Evolutionary conservation across 164 flowering plant species (phyloP), one percentile per base, ranked within the genome.

Genomic region (Chloranthus sessilifolius): DNA sequence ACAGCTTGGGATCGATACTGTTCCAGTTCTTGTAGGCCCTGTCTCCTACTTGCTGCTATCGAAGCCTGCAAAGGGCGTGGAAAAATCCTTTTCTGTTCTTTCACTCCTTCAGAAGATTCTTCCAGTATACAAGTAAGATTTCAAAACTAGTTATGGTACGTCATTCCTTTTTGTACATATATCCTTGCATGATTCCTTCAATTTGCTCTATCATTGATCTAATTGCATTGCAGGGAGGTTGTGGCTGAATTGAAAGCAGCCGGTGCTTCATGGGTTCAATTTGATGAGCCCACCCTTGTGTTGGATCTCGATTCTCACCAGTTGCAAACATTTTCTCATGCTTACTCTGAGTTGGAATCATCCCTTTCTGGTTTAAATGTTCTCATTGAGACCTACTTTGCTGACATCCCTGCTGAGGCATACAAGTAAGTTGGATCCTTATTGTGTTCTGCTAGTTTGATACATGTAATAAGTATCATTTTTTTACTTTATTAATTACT

Each of bases 221-320:
- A 16, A 52, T 45, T 14, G 7, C 3, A 23, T 1, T 35, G 12
- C 59, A 64, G 63, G 83, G 90, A 86, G 67, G 97, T 86, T 60
- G 54, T 84, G 19, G 52, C 79, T 62, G 95, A 89, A 53, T 68
- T 89, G 11, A 86, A 89, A 74, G 81, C 76, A 27, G 90, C 94
- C 55, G 97, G 97, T 64, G 95, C 97, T 41, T 42, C 84, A 12
- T 80, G 80, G 87, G 76, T 89, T 59, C 97, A 89, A 68, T 80
- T 89, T 55, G 97, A 86, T 71, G 97, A 88, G 74, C 89, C 97
- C 24, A 69, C 70, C 26, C 82, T 89, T 42, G 85, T 82, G 17
- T 22, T 51, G 79, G 97, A 86, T 67, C 88, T 89, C 28, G 83
- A 79, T n/a, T 36, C 88, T 50, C 72, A 79, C 68, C 57, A 80